Conservation (phyloP, 257 asterid genomes). For the Scutellaria minor region DNA sequence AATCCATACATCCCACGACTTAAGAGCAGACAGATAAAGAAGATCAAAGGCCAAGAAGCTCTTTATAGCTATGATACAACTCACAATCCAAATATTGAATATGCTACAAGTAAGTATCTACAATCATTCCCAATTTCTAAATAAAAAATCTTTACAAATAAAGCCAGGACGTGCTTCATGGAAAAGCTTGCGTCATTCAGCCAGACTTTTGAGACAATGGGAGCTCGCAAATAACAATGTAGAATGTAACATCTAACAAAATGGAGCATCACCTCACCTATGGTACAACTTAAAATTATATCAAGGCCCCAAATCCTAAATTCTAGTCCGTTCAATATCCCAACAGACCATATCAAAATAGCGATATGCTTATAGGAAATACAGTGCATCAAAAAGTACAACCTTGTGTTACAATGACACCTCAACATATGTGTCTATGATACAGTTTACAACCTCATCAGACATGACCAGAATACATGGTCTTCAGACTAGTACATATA, state of each 20-base stretch:
- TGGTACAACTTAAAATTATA: slow-evolving; percentile 26
- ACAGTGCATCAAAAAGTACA: slow-evolving; percentile 39
- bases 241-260: not conserved
- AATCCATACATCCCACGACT: no score
- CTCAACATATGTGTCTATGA: slow-evolving; percentile 8
- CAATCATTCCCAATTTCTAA: not conserved
- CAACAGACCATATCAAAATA: slow-evolving; percentile 16
- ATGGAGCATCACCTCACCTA: not conserved
- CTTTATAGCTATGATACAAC: slow-evolving; percentile 6
- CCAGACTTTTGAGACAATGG: not conserved
- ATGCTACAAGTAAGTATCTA: slow-evolving; percentile 24
- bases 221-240: slow-evolving; percentile 18
- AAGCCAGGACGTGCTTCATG: not conserved
- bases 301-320: no score
- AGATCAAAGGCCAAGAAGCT: not conserved
- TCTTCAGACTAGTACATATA: slow-evolving; percentile 37
- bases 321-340: not conserved
- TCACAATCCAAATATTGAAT: not conserved
- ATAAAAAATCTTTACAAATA: not conserved
- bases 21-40: not conserved
- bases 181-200: not conserved
- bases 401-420: slow-evolving; percentile 31
- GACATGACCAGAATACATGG: slow-evolving; percentile 36
- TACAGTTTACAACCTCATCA: slow-evolving; percentile 29
- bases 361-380: slow-evolving; percentile 26